phyloP scores from a whole-genome alignment of 257 asterid genomes.

The Nicotiana tomentosiformis region DNA sequence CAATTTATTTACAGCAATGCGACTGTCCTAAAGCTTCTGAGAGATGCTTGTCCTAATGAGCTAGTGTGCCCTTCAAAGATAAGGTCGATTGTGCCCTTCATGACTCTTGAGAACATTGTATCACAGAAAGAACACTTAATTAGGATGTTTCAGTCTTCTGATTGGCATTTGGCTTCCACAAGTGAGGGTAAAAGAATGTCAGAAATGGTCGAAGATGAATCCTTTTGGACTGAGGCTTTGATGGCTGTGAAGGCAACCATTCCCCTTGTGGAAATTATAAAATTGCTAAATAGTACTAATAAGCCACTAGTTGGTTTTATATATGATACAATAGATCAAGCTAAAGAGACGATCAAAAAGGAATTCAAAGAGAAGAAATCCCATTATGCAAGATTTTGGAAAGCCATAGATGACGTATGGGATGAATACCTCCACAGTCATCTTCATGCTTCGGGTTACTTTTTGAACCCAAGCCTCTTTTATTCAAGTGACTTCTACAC shows the following conservation, averaged over 20 bases:
- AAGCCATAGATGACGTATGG: conserved; percentile 57
- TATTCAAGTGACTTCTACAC: conserved; percentile 25
- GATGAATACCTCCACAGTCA: conserved; percentile 44
- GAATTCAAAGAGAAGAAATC: conserved; percentile 29
- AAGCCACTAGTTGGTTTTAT: conserved; percentile 34
- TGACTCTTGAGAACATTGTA: conserved; percentile 50
- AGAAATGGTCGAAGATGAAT: conserved; percentile 27
- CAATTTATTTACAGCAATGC: conserved; percentile 30
- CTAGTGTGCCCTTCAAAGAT: conserved; percentile 27
- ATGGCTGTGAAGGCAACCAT: conserved; percentile 34
- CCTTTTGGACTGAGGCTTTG: conserved; percentile 44
- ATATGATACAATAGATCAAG: conserved; percentile 58
- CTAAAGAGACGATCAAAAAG: conserved; percentile 47
- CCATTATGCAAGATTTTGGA: conserved; percentile 43
- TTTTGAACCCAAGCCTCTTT: conserved; percentile 46
- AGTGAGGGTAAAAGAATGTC: conserved; percentile 30
- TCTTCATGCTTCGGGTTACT: conserved; percentile 58
- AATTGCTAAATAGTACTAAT: conserved; percentile 19
- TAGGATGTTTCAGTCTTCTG: conserved; percentile 26
- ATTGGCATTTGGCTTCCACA: conserved; percentile 17
- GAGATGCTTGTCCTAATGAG: conserved; percentile 16
- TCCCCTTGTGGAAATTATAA: conserved; percentile 44
- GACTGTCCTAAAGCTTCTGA: conserved; percentile 17
- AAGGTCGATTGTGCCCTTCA: conserved; percentile 27
- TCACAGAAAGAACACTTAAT: conserved; percentile 20